Evolutionary conservation across 768 basidiomycete species (phyloP), one percentile per base, ranked within the genome.

Genomic region (Hericium alpestre): DNA sequence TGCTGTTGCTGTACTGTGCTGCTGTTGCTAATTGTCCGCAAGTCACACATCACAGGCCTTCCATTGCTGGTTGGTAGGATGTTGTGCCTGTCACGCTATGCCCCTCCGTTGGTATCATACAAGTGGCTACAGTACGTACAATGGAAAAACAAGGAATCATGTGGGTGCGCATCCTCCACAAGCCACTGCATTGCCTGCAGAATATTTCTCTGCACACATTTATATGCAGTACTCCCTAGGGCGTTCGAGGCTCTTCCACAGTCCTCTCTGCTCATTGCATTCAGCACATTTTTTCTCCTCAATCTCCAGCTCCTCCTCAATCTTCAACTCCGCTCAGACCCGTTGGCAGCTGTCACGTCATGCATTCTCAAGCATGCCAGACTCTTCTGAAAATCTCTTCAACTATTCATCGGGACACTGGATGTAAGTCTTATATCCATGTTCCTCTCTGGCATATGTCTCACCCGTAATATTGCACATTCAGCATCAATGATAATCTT

Each of bases 111-210:
- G 25, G 25, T 25, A 25, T 5, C 25, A 25, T 25, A 25, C 25
- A 25, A 25, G 25, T 25, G 25, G 25, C 25, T 25, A 25, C 25
- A 25, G 25, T 5, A 55, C 56, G 49, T 13, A 64, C 63, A 75
- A 56, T 75, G 75, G 64, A 76, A 71, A 65, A 74, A 74, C 27
- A 75, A 65, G 2, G 74, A 72, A 62, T 76, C 74, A 57, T 74
- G 75, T 15, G 74, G 72, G 49, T 67, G 70, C 20, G 79, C 79
- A 55, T 70, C 75, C 4, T 64, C 58, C 23, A 78, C 74, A 32
- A 81, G 72, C 79, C 79, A 81, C 20, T 73, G 68, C 74, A 78
- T 76, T 11, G 76, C 79, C 10, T 66, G 63, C 32, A 78, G 65
- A 61, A 81, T 80, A 63, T 81, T 81, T 25, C 25, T 25, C 25